Evolutionary conservation across 2,329 filamentous ascomycete genomes (phyloP).

Genomic region (Venturia aucupariae): DNA sequence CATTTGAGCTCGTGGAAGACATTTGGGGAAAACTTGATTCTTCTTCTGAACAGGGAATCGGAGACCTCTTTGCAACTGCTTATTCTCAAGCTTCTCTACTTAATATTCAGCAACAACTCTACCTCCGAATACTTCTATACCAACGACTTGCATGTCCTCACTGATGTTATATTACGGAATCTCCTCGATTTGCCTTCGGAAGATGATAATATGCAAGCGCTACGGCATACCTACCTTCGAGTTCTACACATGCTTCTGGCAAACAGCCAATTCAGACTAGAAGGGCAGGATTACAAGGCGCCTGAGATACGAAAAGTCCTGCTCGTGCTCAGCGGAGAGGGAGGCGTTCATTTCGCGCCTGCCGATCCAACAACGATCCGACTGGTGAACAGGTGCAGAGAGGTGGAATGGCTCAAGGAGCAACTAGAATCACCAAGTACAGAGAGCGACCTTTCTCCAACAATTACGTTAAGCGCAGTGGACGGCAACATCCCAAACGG

Average conservation of each 20-base stretch:
- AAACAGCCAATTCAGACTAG: constrained; percentile 79
- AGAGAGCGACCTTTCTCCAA: constrained; percentile 23
- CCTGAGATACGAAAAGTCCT: constrained; percentile 74
- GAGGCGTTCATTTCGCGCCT: constrained; percentile 67
- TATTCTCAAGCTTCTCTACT: constrained; percentile 92
- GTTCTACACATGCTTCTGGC: constrained; percentile 84
- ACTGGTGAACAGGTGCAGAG: constrained; percentile 64
- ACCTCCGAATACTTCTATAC: constrained; percentile 99
- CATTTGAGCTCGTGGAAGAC: constrained; percentile 78
- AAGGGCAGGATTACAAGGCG: constrained; percentile 77
- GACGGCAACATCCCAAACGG: neutral
- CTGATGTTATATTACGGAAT: constrained; percentile 95
- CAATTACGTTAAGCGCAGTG: neutral
- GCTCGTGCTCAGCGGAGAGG: constrained; percentile 46
- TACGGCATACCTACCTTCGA: constrained; percentile 89
- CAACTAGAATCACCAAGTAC: constrained; percentile 25
- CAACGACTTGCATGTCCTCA: constrained; percentile 85
- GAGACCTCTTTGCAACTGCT: constrained; percentile 90
- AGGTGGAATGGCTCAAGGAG: constrained; percentile 56
- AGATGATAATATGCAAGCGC: constrained; percentile 37
- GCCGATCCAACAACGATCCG: constrained; percentile 72
- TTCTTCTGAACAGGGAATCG: constrained; percentile 85
- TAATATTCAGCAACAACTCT: constrained; percentile 82
- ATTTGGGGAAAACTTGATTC: constrained; percentile 94
- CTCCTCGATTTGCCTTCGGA: constrained; percentile 91